Evolutionary conservation across 2,329 filamentous ascomycete species (phyloP).

Genomic region (Phialocephala sp.): DNA sequence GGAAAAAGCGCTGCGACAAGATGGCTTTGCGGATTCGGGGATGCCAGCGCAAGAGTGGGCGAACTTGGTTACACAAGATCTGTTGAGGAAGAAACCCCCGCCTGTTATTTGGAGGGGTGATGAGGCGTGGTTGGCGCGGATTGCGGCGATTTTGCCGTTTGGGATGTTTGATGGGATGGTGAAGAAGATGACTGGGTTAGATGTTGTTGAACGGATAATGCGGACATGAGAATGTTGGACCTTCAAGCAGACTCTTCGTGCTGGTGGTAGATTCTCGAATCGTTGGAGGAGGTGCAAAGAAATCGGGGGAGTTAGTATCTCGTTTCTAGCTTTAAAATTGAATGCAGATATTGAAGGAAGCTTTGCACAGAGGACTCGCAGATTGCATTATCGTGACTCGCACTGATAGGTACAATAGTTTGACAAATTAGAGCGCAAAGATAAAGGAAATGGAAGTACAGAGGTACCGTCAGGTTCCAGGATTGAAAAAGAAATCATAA

Average conservation of each 20-base stretch:
- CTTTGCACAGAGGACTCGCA: no score
- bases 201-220: conserved; percentile 9
- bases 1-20: conserved; percentile 21
- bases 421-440: background rate
- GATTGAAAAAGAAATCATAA: no score
- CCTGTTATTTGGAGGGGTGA: conserved; percentile 27
- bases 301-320: no score
- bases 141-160: conserved; percentile 26
- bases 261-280: background rate
- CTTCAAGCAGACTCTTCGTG: background rate
- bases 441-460: background rate
- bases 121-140: conserved; percentile 17
- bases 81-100: conserved; percentile 23
- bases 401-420: background rate
- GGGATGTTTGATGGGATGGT: conserved; percentile 21
- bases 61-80: conserved; percentile 23
- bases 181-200: conserved; percentile 35
- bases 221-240: background rate
- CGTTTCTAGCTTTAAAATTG: no score
- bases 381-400: background rate
- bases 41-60: conserved; percentile 30
- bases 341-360: no score
- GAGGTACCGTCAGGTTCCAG: background rate
- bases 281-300: background rate
- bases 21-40: background rate